Percentiles rank a stretch among this genome's conserved stretches.
Conservation (phyloP, 2,329 filamentous ascomycete species). For the Xylariaceae sp. region DNA sequence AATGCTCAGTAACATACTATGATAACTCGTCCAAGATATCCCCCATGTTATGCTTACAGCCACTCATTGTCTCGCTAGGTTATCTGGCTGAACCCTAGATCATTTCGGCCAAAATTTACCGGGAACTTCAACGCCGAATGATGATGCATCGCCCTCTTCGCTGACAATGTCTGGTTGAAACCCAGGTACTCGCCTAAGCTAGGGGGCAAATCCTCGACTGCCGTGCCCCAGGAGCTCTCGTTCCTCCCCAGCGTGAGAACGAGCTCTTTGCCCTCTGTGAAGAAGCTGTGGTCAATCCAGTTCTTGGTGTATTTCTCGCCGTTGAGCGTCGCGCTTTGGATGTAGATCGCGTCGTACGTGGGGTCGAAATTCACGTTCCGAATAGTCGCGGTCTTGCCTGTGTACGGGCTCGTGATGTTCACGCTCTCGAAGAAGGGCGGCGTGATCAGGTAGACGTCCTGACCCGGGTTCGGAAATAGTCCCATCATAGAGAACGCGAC, state of each 20-base stretch:
- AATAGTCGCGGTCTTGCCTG: slow-evolving; percentile 62
- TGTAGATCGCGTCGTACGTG: slow-evolving; percentile 59
- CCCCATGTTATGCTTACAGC: background rate
- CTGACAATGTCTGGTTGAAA: slow-evolving; percentile 26
- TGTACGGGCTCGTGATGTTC: slow-evolving; percentile 58
- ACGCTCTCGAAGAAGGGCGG: slow-evolving; percentile 68
- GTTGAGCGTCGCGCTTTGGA: slow-evolving; percentile 66
- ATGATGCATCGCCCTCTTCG: slow-evolving; percentile 3
- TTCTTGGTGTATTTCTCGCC: slow-evolving; percentile 63
- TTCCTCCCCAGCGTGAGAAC: slow-evolving; percentile 62
- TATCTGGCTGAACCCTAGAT: slow-evolving; percentile 4
- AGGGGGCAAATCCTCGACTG: slow-evolving; percentile 62
- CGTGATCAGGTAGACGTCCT: slow-evolving; percentile 72
- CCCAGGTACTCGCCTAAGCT: slow-evolving; percentile 49
- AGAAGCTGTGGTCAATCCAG: slow-evolving; percentile 71
- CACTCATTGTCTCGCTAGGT: background rate
- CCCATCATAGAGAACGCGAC: slow-evolving; percentile 70
- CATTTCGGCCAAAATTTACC: slow-evolving; percentile 6
- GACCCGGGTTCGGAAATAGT: slow-evolving; percentile 68
- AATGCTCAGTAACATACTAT: background rate
- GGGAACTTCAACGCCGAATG: slow-evolving; percentile 7
- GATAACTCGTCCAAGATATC: background rate
- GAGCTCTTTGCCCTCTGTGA: slow-evolving; percentile 64
- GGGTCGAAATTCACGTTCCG: slow-evolving; percentile 65
- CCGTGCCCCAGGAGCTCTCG: slow-evolving; percentile 69